Base-by-base conservation (phyloP, 1,284 basidiomycete species). In the Polyporus tsugae region DNA sequence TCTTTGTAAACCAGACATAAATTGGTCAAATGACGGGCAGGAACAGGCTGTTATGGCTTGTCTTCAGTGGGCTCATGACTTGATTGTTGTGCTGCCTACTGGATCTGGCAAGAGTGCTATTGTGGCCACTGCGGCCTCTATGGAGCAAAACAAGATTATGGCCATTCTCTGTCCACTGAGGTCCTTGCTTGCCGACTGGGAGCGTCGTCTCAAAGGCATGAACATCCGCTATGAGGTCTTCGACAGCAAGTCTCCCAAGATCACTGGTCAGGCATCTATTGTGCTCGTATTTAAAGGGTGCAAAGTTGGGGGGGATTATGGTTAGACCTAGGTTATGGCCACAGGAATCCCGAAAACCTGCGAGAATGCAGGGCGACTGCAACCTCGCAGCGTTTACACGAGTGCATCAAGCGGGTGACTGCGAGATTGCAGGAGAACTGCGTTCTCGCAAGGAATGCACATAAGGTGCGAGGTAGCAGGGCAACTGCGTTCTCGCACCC, bases 31-130 rank as follows among this genome's bases (percentile, higher is more conserved):
- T 53, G 61, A 67, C 13, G 61, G 65, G 1, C 65, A 67, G 25
- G 62, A 63, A 39, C 44, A 44, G 6, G 65, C 65, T 17, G 62
- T 67, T 17, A 60, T 63, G 55, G 33, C 62, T 15, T 61, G 62
- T 19, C 29, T 67, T 4, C 52, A 19, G 15, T 67, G 66, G 62
- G 1, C 52, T 5, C 38, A 67, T 33, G 66, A 67, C 39, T 19
- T 67, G 2, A 41, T 67, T 0, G 62, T 67, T 36, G 60, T 67
- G 19, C 55, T 67, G 10, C 66, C 66, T 22, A 67, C 66, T 60
- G 66, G 66, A 7, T 67, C 66, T 42, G 66, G 66, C 53, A 67
- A 67, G 29, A 67, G 66, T 59, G 66, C 65, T 10, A 36, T 63
- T 11, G 44, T 60, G 2, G 57, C 66, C 10, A 67, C 62, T 7